Conservation (phyloP, 257 asterid species). For the Solanum raphanifolium region DNA sequence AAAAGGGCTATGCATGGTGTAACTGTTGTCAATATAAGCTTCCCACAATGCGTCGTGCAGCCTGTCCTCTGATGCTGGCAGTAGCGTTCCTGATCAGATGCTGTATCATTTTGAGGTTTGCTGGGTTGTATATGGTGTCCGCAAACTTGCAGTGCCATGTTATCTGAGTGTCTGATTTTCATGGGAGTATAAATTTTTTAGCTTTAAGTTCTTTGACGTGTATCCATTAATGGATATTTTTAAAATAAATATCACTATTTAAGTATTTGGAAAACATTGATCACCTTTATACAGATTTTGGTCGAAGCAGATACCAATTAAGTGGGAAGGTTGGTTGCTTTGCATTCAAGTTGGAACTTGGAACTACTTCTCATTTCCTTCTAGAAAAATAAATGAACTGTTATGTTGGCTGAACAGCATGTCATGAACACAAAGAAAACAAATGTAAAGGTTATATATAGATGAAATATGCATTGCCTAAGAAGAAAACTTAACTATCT, state of each 20-base stretch:
- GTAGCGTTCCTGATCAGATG: neutral
- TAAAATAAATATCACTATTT: neutral
- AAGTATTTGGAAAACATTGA: neutral
- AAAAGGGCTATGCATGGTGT: conserved; percentile 42
- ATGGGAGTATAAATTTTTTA: neutral
- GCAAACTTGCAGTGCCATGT: neutral
- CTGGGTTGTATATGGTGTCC: neutral
- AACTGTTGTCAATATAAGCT: conserved; percentile 19
- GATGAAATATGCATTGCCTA: neutral
- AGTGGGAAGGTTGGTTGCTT: neutral
- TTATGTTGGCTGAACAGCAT: neutral
- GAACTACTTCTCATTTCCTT: neutral
- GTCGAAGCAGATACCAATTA: neutral
- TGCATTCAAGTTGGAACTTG: neutral
- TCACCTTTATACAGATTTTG: neutral
- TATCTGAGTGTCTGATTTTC: neutral
- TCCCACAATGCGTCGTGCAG: conserved; percentile 17
- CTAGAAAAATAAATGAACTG: neutral
- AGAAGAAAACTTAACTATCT: neutral
- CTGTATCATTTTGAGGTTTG: neutral
- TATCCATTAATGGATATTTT: neutral
- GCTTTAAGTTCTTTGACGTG: neutral
- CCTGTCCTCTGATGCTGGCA: neutral
- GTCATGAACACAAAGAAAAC: neutral
- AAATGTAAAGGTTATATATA: neutral